Conservation (phyloP, 176 grass and related monocot genomes). For the sorghum (Sorghum bicolor) region DNA sequence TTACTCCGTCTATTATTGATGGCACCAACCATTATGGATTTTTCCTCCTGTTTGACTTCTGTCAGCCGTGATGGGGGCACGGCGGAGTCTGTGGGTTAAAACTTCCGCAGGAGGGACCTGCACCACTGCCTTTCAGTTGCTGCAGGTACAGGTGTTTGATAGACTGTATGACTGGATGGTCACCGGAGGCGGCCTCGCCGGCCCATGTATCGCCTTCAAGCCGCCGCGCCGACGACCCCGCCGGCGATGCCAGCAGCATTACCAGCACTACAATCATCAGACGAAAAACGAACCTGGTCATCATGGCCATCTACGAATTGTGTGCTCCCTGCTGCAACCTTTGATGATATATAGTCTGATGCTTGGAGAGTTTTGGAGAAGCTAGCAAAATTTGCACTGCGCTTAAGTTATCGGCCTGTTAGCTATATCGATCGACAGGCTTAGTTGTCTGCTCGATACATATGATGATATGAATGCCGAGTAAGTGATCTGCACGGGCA, state of each 20-base stretch:
- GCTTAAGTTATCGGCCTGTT: background rate
- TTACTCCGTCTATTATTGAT: background rate
- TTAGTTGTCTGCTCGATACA: background rate
- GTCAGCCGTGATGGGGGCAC: background rate
- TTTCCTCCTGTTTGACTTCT: background rate
- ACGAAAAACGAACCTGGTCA: background rate
- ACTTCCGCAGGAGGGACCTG: background rate
- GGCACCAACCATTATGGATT: background rate
- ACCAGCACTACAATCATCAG: background rate
- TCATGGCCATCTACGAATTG: background rate
- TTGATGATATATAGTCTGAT: background rate
- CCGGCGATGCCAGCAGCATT: background rate
- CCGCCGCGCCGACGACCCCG: conserved; percentile 3
- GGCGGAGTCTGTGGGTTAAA: background rate
- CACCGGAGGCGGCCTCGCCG: background rate
- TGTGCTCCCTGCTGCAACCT: background rate
- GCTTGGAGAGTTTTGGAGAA: background rate
- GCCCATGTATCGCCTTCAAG: background rate
- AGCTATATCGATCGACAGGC: background rate
- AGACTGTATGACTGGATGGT: background rate
- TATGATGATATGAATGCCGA: background rate
- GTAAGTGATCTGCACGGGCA: no score
- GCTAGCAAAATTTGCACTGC: background rate
- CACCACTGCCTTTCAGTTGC: background rate
- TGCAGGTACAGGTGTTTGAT: conserved; percentile 12